Evolutionary conservation across 2,329 filamentous ascomycete species (phyloP), one percentile per base, ranked within the genome.

Genomic region (Monilinia fructigena): DNA sequence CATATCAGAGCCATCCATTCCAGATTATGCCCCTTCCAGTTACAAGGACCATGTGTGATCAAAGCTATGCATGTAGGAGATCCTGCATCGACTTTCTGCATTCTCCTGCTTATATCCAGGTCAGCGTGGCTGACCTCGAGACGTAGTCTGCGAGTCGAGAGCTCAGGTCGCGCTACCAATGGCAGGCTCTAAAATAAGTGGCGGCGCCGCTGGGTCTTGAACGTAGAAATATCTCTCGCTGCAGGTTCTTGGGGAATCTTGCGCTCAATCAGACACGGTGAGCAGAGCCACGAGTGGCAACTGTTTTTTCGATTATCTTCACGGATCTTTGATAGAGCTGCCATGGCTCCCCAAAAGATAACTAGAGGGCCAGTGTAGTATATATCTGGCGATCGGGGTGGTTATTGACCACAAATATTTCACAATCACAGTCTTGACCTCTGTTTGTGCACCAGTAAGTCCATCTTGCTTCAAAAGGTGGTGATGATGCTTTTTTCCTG

Each of bases 391-490:
- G 12, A 14, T 11, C 11, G 8, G 11, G 11, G 38, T 40, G 38
- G 4, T 40, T 14, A 40, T 40, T 40, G 38, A 14, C 38, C 38
- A 40, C 14, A 7, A 11, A 40, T 40, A 40, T 40, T 40, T 40
- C 38, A 40, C 14, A 40, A 14, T 40, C 38, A 40, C 2, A 40
- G 38, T 40, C 38, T 11, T 40, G 10, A 11, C 4, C 11, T 40
- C 31, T 40, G 38, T 40, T 12, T 40, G 12, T 40, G 38, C 80
- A 67, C 80, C 80, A 0, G 83, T 85, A n/a, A 90, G 80, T 42
- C 79, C 78, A 2, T 79, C 78, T 3, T 86, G 87, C 53, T 82
- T 42, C 76, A 23, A 52, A 8, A 68, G 47, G 67, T 52, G 61
- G 6, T 20, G 31, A 18, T 72, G 69, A 10, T 59, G 10, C 53